These are phyloP conservation scores for Selaginella moellendorffii DNA, from an alignment of 75 land plant species.

Conservation along the genomic window DNA sequence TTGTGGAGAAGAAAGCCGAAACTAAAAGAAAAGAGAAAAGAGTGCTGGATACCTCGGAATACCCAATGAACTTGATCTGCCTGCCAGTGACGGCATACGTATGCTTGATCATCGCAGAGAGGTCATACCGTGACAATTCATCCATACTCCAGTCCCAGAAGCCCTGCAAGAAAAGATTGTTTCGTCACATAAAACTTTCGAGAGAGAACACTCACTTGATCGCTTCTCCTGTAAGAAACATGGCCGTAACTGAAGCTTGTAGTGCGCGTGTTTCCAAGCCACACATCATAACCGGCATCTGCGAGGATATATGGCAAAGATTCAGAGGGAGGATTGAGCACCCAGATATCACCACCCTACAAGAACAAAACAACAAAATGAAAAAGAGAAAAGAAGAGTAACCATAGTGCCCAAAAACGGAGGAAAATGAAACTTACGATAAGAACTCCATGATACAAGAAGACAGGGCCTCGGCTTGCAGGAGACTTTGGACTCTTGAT, in stretches of 20 bases:
- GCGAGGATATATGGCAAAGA: conserved; percentile 60
- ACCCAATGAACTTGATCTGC: conserved; percentile 19
- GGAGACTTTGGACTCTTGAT: conserved; percentile 16
- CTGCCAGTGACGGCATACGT: conserved; percentile 11
- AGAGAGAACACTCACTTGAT: conserved; percentile 26
- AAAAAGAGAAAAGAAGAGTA: not conserved
- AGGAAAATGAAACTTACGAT: conserved; percentile 18
- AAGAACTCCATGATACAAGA: conserved; percentile 45
- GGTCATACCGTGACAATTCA: conserved; percentile 26
- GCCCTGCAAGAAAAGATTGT: conserved; percentile 28
- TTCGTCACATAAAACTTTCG: too few relatives aligned
- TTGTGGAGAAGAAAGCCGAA: too few relatives aligned
- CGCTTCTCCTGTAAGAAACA: conserved; percentile 15
- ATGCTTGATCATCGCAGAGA: conserved; percentile 24
- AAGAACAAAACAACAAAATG: not conserved
- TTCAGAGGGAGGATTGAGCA: conserved; percentile 34
- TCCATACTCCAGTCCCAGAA: conserved; percentile 46
- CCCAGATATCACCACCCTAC: conserved; percentile 61
- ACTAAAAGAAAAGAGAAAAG: too few relatives aligned
- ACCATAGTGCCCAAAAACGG: too few relatives aligned
- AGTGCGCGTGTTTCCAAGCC: conserved; percentile 63
- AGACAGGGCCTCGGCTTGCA: conserved; percentile 22
- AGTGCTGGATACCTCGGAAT: conserved; percentile 23
- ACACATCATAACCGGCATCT: conserved; percentile 59
- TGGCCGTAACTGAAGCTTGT: conserved; percentile 49